Percentiles rank a stretch among this genome's conserved stretches.
Evolutionary conservation across 2,329 filamentous ascomycete genomes (phyloP).

Genomic region (Colletotrichum lupini): DNA sequence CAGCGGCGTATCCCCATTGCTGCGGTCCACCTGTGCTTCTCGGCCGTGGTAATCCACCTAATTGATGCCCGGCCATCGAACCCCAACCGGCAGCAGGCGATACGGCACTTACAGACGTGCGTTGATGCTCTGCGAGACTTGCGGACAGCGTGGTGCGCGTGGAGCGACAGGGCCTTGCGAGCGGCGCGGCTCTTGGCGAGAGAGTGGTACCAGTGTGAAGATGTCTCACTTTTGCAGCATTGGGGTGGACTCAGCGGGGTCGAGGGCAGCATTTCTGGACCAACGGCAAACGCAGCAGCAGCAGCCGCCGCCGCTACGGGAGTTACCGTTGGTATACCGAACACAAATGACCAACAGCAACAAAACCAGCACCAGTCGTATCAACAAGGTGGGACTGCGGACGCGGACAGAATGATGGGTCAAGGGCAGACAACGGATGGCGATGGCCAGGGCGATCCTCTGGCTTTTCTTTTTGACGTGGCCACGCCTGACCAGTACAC

Average conservation of each 20-base stretch:
- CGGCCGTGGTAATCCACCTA: slow-evolving; percentile 36
- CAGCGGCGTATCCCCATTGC: slow-evolving; percentile 38
- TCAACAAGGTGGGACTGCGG: not conserved
- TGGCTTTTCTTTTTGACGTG: slow-evolving; percentile 15
- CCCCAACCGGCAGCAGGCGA: slow-evolving; percentile 23
- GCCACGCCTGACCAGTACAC: slow-evolving; percentile 18
- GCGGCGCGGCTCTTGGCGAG: slow-evolving; percentile 30
- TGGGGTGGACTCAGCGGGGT: not conserved
- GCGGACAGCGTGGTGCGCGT: slow-evolving; percentile 33
- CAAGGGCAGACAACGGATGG: not conserved
- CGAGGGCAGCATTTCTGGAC: not conserved
- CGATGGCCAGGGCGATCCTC: not conserved
- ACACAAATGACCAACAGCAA: not conserved
- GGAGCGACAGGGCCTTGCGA: slow-evolving; percentile 34
- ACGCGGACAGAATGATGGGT: not conserved
- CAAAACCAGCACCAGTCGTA: not conserved
- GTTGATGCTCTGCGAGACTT: slow-evolving; percentile 35
- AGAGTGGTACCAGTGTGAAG: slow-evolving; percentile 36
- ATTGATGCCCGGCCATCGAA: slow-evolving; percentile 37
- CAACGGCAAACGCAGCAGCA: not conserved
- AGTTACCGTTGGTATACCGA: not conserved
- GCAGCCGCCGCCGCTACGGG: not conserved
- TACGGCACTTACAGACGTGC: slow-evolving; percentile 31
- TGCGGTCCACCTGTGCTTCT: slow-evolving; percentile 37
- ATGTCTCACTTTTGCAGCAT: slow-evolving; percentile 26